A percentile compares a stretch with the other conserved stretches of the same genome.
These are phyloP conservation scores for Eimeria praecox DNA, from an alignment of 169 alveolate species.

Conservation along the genomic window DNA sequence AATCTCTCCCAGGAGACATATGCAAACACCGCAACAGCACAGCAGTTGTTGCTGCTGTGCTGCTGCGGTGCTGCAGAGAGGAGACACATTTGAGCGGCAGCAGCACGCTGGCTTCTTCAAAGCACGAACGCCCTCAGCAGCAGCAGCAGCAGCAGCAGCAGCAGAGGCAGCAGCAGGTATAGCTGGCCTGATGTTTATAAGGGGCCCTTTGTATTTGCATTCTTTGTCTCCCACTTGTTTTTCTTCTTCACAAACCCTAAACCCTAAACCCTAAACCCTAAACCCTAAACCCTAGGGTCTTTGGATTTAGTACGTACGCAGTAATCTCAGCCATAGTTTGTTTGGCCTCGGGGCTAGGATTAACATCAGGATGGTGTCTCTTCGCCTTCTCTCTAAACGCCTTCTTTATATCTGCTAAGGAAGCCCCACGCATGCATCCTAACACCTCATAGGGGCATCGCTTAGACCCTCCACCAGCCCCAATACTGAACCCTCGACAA, in stretches of 20 bases:
- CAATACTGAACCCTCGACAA: conserved; percentile 34
- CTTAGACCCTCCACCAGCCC: background rate
- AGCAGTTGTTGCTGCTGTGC: too few species aligned
- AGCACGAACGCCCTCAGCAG: conserved; percentile 80
- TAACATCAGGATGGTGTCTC: conserved; percentile 75
- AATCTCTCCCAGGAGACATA: too few species aligned
- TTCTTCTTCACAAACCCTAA: conserved; percentile 87
- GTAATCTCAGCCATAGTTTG: conserved; percentile 96
- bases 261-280: conserved; percentile 11
- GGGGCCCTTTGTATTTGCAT: too few species aligned
- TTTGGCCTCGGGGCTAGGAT: conserved; percentile 90
- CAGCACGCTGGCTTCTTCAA: conserved; percentile 52
- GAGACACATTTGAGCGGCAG: too few species aligned
- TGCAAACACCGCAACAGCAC: too few species aligned
- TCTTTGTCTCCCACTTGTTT: conserved; percentile 93
- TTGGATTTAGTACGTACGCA: conserved; percentile 85
- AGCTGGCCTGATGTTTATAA: too few species aligned
- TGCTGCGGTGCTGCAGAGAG: background rate
- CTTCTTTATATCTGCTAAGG: conserved; percentile 57
- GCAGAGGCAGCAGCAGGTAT: too few species aligned
- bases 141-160: conserved; percentile 85
- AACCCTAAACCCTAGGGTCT: background rate
- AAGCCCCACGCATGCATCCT: conserved; percentile 34
- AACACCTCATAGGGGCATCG: conserved; percentile 74
- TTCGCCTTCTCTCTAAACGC: conserved; percentile 71